Evolutionary conservation across 495 filamentous ascomycete genomes (phyloP).

Genomic region (Polyplosphaeria fusca): DNA sequence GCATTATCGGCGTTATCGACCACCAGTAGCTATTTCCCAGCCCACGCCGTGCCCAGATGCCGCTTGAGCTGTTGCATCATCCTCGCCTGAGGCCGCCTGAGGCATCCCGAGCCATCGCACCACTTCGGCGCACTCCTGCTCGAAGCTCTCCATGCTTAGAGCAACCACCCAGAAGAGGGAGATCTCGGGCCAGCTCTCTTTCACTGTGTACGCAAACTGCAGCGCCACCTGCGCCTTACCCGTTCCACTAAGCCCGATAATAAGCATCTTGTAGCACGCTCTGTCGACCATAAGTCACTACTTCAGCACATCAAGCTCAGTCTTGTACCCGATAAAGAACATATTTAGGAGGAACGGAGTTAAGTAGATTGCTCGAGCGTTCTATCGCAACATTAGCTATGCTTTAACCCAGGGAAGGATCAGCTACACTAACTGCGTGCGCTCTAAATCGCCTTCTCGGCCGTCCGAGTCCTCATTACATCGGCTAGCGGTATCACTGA

Average conservation of each 20-base stretch:
- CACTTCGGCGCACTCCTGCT: constrained; percentile 23
- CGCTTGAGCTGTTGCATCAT: constrained; percentile 18
- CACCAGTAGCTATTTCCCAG: constrained; percentile 26
- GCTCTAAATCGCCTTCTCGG: no score
- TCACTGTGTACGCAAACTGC: constrained; percentile 30
- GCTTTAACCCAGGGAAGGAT: no score
- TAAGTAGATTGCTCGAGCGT: no score
- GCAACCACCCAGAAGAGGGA: constrained; percentile 34
- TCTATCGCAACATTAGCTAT: no score
- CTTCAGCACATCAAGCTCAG: constrained; percentile 17
- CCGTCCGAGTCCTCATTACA: no score
- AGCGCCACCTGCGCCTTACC: constrained; percentile 34
- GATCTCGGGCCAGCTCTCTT: constrained; percentile 20
- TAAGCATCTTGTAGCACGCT: constrained; percentile 22
- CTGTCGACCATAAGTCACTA: constrained; percentile 17
- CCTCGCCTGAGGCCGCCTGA: constrained; percentile 9
- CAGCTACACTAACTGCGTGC: no score
- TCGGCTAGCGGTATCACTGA: no score
- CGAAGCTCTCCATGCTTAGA: constrained; percentile 28
- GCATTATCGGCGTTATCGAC: constrained; percentile 36
- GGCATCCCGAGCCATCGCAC: constrained; percentile 10
- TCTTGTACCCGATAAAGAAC: constrained; percentile 14
- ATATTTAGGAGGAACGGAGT: constrained; percentile 23
- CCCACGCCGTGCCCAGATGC: constrained; percentile 4
- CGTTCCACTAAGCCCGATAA: no score